Evolutionary conservation across 208 protist genomes (phyloP).

Genomic region (Dictyostelium gargantuum): DNA sequence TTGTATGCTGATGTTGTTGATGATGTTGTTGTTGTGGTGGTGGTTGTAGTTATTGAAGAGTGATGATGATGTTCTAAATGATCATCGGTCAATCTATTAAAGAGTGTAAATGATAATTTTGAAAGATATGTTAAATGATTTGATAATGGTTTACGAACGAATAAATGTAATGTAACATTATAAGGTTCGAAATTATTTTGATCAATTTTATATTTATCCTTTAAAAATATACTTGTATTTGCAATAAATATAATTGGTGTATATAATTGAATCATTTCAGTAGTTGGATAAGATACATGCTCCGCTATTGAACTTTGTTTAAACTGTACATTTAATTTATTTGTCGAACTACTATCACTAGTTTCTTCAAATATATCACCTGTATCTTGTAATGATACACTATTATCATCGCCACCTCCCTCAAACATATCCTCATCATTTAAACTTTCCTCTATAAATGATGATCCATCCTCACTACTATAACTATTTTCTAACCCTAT

Average conservation of each 20-base stretch:
- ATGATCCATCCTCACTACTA: not conserved
- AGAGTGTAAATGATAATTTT: not conserved
- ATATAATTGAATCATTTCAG: not conserved
- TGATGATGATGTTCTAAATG: not conserved
- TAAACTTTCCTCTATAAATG: no score
- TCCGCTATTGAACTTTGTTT: not conserved
- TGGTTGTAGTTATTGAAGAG: not conserved
- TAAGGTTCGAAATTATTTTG: not conserved
- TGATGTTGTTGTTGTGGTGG: no score
- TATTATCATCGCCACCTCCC: no score
- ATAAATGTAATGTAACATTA: not conserved
- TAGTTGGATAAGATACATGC: conserved; percentile 3
- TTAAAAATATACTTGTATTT: not conserved
- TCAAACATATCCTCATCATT: not conserved
- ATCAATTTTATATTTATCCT: not conserved
- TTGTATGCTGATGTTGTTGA: no score
- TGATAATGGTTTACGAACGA: not conserved
- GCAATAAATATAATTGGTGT: not conserved
- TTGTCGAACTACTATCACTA: not conserved
- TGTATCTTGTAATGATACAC: not conserved
- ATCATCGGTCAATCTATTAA: not conserved
- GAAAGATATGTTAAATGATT: not conserved
- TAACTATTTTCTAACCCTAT: not conserved
- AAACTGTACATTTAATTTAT: not conserved
- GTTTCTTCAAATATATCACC: not conserved